Percentiles rank a stretch among this genome's conserved stretches.
Evolutionary conservation across 352 stramenopile species (phyloP).

Genomic region (Saprolegnia parasitica): DNA sequence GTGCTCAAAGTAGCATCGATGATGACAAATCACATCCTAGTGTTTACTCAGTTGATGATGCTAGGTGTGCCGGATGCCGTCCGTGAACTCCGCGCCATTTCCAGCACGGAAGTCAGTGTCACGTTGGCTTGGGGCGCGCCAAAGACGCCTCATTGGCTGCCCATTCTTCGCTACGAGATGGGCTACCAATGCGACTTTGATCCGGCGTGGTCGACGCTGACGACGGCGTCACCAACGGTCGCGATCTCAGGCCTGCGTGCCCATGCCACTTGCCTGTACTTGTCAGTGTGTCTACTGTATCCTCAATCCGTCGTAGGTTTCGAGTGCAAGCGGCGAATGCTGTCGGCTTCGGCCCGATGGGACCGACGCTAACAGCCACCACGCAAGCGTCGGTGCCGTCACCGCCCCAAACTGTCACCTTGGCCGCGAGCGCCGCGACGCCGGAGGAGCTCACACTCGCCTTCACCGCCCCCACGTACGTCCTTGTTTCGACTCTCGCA

Average conservation of each 20-base stretch:
- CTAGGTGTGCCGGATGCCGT: not conserved
- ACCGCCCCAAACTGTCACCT: not conserved
- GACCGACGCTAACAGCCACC: not conserved
- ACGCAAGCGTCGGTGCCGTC: not conserved
- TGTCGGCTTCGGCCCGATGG: not conserved
- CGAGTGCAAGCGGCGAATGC: slow-evolving; percentile 1
- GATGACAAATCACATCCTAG: not conserved
- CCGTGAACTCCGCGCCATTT: not conserved
- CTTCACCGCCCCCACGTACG: not conserved
- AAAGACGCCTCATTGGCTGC: not conserved
- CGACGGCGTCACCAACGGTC: not conserved
- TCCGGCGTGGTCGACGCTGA: not conserved
- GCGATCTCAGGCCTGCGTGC: not conserved
- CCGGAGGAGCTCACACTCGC: not conserved
- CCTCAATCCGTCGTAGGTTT: not conserved
- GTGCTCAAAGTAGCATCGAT: not conserved
- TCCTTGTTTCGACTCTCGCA: not conserved
- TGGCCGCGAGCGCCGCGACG: not conserved
- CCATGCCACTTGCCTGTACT: not conserved
- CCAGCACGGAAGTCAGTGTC: not conserved
- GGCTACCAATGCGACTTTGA: not conserved
- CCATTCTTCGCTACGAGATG: not conserved
- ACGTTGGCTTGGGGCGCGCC: not conserved
- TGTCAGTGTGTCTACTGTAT: not conserved
- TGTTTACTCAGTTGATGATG: not conserved